Evolutionary conservation across 2,329 filamentous ascomycete species (phyloP).

Genomic region (Ophiostoma sp.): DNA sequence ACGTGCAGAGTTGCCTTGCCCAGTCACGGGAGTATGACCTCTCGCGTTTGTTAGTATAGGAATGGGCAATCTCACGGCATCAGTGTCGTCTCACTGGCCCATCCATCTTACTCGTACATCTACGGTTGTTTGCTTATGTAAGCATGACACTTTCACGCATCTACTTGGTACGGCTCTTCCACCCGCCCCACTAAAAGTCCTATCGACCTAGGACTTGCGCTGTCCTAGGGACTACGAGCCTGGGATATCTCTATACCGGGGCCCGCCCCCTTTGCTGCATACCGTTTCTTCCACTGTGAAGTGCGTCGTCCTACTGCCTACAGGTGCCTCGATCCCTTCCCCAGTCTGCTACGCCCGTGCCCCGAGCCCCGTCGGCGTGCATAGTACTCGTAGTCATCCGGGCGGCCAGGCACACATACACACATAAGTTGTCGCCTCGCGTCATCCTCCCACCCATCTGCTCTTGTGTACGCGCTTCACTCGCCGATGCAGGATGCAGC

Average conservation of each 20-base stretch:
- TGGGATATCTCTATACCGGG: neutral
- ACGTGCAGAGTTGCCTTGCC: neutral
- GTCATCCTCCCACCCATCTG: neutral
- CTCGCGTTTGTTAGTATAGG: too few species aligned
- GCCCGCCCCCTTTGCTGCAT: constrained; percentile 6
- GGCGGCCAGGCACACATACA: neutral
- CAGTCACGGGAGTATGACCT: neutral
- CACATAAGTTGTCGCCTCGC: neutral
- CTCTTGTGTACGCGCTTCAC: neutral
- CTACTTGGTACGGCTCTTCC: too few species aligned
- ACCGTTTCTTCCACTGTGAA: neutral
- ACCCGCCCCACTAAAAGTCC: neutral
- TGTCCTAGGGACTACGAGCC: too few species aligned
- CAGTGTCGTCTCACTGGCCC: neutral
- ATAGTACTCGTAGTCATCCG: neutral
- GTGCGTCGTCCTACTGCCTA: neutral
- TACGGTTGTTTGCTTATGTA: neutral
- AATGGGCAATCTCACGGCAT: neutral
- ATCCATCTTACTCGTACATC: neutral
- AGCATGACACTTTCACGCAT: neutral
- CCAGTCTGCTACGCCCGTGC: neutral
- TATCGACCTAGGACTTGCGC: constrained; percentile 4
- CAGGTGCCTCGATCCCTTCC: neutral
- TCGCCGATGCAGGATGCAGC: neutral
- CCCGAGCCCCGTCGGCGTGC: neutral